Evolutionary conservation across 1,139 yeast genomes (phyloP), one percentile per base, ranked within the genome.

Genomic region (Scheffersomyces illinoinensis): DNA sequence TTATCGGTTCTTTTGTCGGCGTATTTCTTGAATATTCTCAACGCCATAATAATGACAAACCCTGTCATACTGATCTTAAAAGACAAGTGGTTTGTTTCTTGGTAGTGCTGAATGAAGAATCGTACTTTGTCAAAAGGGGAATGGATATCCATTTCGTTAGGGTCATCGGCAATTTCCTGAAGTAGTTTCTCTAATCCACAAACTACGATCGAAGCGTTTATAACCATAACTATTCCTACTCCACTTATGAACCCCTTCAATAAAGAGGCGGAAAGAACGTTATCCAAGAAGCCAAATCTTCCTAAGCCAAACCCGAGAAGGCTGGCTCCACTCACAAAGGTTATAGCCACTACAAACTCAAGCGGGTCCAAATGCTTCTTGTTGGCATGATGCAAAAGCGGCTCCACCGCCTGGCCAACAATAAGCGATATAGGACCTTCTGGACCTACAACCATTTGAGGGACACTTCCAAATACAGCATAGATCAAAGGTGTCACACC

Each of bases 391-490:
- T 84, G 87, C 50, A 86, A 65, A 2, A 83, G 70, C 14, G 90
- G 87, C 62, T 90, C 92, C n/a, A 93, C 89, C 0, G 96, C 93
- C 70, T 92, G 97, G 3, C 98, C 98, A 2, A 95, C 91, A 52
- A 95, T 89, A 70, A 95, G 80, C 1, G 97, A 90, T 39, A 93
- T 90, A 1, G 98, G 97, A 8, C 95, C 96, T 70, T 95, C 99
- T 0, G 99, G 99, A 0, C 98, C 98, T 7, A 93, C 97, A 57
- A 93, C 90, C 97, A 95, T 91, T 68, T 90, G 96, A 0, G 98
- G 98, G 1, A 93, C 97, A 24, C 97, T 88, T 0, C 99, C 98
- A 69, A 93, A 84, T 1, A 93, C 64, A 56, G 91, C 82, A 70
- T 95, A 95, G 4, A 95, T 81, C 54, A 93, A 76, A 0, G 98